Evolutionary conservation across 2,329 filamentous ascomycete genomes (phyloP).

Genomic region (Alternaria longipes): DNA sequence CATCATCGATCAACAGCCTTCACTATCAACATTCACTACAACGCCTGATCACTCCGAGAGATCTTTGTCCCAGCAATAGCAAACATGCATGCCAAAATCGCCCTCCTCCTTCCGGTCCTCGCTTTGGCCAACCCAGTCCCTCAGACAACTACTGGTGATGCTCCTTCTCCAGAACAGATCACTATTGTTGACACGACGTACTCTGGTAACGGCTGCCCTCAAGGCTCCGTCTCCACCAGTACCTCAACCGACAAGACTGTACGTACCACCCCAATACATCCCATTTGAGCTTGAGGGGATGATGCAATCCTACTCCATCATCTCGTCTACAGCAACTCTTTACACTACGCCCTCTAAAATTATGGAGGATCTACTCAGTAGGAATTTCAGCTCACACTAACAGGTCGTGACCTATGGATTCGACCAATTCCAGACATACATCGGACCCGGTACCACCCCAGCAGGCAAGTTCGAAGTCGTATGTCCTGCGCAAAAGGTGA

Average conservation of each 20-base stretch:
- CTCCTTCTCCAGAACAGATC: conserved; percentile 36
- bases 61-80: conserved; percentile 12
- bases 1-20: conserved; percentile 40
- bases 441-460: conserved; percentile 37
- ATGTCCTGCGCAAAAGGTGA: background rate
- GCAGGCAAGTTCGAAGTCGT: background rate
- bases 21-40: conserved; percentile 23
- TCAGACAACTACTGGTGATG: conserved; percentile 21
- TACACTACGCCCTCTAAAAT: background rate
- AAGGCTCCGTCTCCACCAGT: conserved; percentile 45
- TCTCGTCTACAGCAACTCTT: conserved; percentile 3
- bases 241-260: conserved; percentile 47
- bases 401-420: conserved; percentile 49
- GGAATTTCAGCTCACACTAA: conserved; percentile 1
- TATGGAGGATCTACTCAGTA: conserved; percentile 2
- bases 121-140: conserved; percentile 40
- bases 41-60: conserved; percentile 8
- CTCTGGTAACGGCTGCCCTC: conserved; percentile 48
- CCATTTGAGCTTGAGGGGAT: conserved; percentile 2
- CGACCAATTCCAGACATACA: conserved; percentile 48
- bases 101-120: conserved; percentile 40
- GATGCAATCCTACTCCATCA: conserved; percentile 4
- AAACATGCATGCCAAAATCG: conserved; percentile 45
- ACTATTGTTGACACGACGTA: conserved; percentile 43
- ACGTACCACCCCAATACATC: conserved; percentile 14